Evolutionary conservation across 805 yeast genomes (phyloP), one percentile per base, ranked within the genome.

Genomic region (Ogataea parapolymorpha): DNA sequence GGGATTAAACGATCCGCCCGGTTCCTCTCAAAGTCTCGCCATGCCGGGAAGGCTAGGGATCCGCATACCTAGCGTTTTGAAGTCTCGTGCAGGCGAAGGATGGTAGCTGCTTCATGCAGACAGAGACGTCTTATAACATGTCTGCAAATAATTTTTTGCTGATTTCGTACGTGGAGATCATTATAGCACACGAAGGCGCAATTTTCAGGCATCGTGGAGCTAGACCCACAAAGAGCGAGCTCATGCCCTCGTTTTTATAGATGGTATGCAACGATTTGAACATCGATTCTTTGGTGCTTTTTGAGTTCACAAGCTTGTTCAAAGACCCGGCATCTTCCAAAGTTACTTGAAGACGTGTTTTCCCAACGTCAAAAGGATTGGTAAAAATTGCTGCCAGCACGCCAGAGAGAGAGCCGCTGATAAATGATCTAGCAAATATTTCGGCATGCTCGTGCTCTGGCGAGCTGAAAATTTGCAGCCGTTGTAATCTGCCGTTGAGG

Each of bases 111-210:
- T 26, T 30, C 27, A 26, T 9, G 13, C 27, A 11, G n/a, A 23
- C 32, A 15, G 10, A 27, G 22, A 24, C n/a, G 15, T 7, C 16
- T 25, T 29, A 40, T 4, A 34, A 25, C 32, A 52, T 40, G 32
- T 51, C 55, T 13, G 55, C 44, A 45, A 76, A 75, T 26, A 80
- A 58, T 42, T 77, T 77, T 62, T 93, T 93, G 20, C 95, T 85
- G 32, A 90, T 69, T 61, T 93, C 99, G 60, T 93, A 93, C 28
- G 93, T 83, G 10, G 97, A 87, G 32, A 93, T 89, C 99, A 93
- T 93, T 27, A 93, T 91, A 2, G 99, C 99, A 72, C 99, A 93
- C 12, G 96, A 82, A 9, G 99, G 98, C 0, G 97, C 96, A 20
- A 93, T 85, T 59, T 93, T 93, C 61, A 91, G 65, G 6, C 91